Evolutionary conservation across 305 asterid genomes (phyloP), one percentile per base, ranked within the genome.

Genomic region (Rubia balearica): DNA sequence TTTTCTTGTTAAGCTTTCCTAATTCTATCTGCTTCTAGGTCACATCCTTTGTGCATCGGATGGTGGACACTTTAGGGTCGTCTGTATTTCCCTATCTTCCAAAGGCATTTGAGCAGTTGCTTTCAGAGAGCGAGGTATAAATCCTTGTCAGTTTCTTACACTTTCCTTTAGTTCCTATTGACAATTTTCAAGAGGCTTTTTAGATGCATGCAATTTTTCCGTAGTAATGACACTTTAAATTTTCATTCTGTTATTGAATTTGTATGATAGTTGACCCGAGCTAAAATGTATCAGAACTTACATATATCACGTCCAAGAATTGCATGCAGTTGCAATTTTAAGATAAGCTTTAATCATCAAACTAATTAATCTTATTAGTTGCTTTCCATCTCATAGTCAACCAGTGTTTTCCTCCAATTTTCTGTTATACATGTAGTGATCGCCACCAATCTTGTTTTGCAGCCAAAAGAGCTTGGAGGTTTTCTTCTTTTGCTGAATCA

Each of bases 81-180:
- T 87, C 94, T 16, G 92, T 95, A 56, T 95, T 95, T 78, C 97
- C 99, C 0, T 84, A 81, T 81, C 99, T 95, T 67, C 98, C 98
- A 6, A 91, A 87, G 84, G 98, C 96, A 67, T 79, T 95, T 80
- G 96, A 86, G 77, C 96, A 88, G 85, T 83, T 95, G 83, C 89
- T 95, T 33, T 81, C 85, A 11, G 97, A 89, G 76, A 88, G 96
- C 73, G 95, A 95, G 99, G 99, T 95, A 86, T 76, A 16, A 21
- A 56, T 42, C n/a, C 45, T 8, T 16, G 30, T 16, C 38, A 21
- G 22, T 43, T 70, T 57, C 67, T 57, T 22, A 19, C 14, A 8
- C 56, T 64, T 40, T 67, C n/a, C 51, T n/a, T 10, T 22, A 14
- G 27, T 70, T 57, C 12, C 10, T 12, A 12, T 68, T 45, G 40